Evolutionary conservation across 2,329 filamentous ascomycete species (phyloP).

Genomic region (Escovopsis weberi): DNA sequence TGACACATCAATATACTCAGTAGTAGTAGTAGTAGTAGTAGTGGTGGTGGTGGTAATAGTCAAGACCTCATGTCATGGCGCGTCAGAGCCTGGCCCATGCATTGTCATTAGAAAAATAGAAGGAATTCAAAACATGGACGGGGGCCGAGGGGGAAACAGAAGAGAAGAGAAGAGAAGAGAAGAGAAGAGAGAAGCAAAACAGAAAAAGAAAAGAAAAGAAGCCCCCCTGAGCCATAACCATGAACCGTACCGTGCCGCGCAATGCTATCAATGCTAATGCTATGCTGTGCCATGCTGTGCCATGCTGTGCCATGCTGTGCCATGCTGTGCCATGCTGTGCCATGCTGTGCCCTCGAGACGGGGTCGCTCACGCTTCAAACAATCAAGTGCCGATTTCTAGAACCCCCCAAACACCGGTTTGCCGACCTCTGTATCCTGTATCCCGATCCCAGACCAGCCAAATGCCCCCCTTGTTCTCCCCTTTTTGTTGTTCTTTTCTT

Average conservation of each 20-base stretch:
- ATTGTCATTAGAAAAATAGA: constrained; percentile 10
- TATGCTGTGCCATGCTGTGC: too few species aligned
- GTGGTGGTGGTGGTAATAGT: too few species aligned
- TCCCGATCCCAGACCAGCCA: constrained; percentile 1
- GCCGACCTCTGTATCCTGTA: constrained; percentile 8
- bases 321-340: too few species aligned
- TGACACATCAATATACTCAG: too few species aligned
- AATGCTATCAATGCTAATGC: too few species aligned
- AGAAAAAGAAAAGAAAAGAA: not conserved
- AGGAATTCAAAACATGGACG: constrained; percentile 1
- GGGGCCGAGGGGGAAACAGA: too few species aligned
- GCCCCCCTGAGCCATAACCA: too few species aligned
- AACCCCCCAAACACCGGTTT: constrained; percentile 5
- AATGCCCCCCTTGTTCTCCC: not conserved
- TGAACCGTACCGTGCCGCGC: too few species aligned
- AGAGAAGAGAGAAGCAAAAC: too few species aligned
- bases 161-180: too few species aligned
- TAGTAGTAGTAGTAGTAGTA: too few species aligned
- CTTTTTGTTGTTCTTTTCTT: not conserved
- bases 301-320: too few species aligned
- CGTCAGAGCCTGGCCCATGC: constrained; percentile 12
- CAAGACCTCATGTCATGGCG: constrained; percentile 8
- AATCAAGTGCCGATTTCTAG: constrained; percentile 7
- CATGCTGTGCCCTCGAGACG: not conserved
- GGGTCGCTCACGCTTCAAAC: constrained; percentile 1